Conservation (phyloP, 169 alveolate species). For the Plasmodium knowlesi region DNA sequence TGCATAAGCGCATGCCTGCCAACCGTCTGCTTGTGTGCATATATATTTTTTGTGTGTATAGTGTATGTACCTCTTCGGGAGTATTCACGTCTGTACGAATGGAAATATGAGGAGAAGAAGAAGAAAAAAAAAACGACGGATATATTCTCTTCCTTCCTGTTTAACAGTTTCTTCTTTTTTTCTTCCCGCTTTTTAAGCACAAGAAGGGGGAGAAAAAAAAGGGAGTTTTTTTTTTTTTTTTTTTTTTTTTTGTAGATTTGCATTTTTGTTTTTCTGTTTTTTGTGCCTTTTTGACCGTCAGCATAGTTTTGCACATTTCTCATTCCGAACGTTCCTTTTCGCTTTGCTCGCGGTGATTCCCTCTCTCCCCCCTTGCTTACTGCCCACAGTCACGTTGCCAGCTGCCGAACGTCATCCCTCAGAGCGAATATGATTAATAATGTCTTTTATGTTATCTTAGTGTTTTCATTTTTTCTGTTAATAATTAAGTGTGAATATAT, state of each 20-base stretch:
- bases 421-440: slow-evolving; percentile 71
- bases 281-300: not conserved
- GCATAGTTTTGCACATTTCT: not conserved
- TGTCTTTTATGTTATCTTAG: slow-evolving; percentile 51
- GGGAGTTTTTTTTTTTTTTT: not conserved
- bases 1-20: not conserved
- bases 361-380: not conserved
- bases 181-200: not conserved
- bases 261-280: not conserved
- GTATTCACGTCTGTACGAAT: not conserved
- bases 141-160: not conserved
- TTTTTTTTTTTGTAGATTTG: not conserved
- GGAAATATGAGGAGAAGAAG: not conserved
- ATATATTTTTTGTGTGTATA: not conserved
- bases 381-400: not conserved
- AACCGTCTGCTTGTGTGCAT: not conserved
- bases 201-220: not conserved
- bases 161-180: not conserved
- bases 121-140: not conserved
- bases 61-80: not conserved
- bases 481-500: slow-evolving; percentile 59
- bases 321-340: not conserved
- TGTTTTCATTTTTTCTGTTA: slow-evolving; percentile 50
- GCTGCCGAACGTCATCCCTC: not conserved
- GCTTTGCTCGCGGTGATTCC: not conserved